Percentiles rank a stretch among this genome's conserved stretches.
These are phyloP conservation scores for Telopea speciosissima DNA, from an alignment of 177 flowering plant species.

Conservation along the genomic window DNA sequence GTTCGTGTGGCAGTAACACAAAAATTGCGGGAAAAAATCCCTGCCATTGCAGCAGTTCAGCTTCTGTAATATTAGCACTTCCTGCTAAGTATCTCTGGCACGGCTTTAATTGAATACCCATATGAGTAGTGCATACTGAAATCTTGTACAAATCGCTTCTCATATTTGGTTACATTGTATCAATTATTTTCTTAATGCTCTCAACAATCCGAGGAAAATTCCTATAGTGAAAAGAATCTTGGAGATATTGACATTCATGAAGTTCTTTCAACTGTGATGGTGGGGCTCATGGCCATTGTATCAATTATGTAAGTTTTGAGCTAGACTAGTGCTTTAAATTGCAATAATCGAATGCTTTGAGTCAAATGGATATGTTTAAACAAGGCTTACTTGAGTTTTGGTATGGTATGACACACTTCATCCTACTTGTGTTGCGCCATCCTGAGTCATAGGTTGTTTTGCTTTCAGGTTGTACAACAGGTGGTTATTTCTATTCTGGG, in stretches of 20 bases:
- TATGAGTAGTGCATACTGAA: not conserved
- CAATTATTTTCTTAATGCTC: no score
- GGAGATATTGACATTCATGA: not conserved
- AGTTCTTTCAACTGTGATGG: no score
- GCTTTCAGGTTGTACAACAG: no score
- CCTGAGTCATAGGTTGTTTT: no score
- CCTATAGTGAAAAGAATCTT: not conserved
- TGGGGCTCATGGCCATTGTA: no score
- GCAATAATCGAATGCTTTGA: not conserved
- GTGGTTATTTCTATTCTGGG: no score
- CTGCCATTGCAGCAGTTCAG: slow-evolving; percentile 87
- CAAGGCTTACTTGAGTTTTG: no score
- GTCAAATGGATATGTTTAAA: not conserved
- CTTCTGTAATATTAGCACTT: slow-evolving; percentile 31
- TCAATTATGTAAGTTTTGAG: not conserved
- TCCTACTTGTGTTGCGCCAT: no score
- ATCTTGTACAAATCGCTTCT: slow-evolving; percentile 12
- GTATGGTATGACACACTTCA: no score
- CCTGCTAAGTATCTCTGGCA: not conserved
- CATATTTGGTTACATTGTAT: not conserved
- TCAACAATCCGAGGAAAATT: no score
- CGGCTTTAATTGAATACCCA: not conserved
- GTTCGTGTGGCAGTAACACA: slow-evolving; percentile 95
- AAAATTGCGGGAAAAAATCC: slow-evolving; percentile 88
- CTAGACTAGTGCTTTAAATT: not conserved